Percentiles rank a stretch among this genome's conserved stretches.
phyloP scores from a whole-genome alignment of 2,329 filamentous ascomycete species.

The Immersiporthe knoxdaviesiana region DNA sequence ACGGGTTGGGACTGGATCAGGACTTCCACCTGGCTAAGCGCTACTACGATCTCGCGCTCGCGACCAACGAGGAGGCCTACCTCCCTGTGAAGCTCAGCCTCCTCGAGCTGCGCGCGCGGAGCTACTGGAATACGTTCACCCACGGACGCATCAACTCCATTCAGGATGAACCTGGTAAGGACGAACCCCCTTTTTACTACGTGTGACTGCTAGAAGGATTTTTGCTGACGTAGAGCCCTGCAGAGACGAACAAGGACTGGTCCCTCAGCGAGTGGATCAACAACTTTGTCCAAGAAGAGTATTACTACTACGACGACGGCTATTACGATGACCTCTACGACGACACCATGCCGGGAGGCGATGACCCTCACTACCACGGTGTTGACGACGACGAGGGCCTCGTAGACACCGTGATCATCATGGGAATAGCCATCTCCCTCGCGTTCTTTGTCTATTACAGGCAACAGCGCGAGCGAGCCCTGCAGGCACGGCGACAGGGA shows the following conservation, averaged over 20 bases:
- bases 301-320: slow-evolving; percentile 62
- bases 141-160: slow-evolving; percentile 92
- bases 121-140: slow-evolving; percentile 93
- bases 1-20: slow-evolving; percentile 87
- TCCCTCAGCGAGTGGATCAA: slow-evolving; percentile 84
- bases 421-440: slow-evolving; percentile 74
- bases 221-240: slow-evolving; percentile 35
- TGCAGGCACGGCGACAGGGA: slow-evolving; percentile 37
- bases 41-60: slow-evolving; percentile 90
- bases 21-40: slow-evolving; percentile 97
- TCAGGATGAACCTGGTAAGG: slow-evolving; percentile 80
- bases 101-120: slow-evolving; percentile 80
- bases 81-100: slow-evolving; percentile 88
- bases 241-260: slow-evolving; percentile 72
- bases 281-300: slow-evolving; percentile 76
- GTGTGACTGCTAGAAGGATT: background rate
- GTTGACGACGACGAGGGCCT: slow-evolving; percentile 75
- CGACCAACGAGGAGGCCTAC: slow-evolving; percentile 92
- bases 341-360: slow-evolving; percentile 58
- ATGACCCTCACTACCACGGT: slow-evolving; percentile 58
- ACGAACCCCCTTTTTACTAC: background rate
- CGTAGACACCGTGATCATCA: slow-evolving; percentile 81
- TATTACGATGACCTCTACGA: slow-evolving; percentile 59
- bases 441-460: slow-evolving; percentile 82
- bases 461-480: slow-evolving; percentile 67